These are phyloP conservation scores for Cyberlindnera petersonii DNA, from an alignment of 805 yeast species.

Conservation along the genomic window DNA sequence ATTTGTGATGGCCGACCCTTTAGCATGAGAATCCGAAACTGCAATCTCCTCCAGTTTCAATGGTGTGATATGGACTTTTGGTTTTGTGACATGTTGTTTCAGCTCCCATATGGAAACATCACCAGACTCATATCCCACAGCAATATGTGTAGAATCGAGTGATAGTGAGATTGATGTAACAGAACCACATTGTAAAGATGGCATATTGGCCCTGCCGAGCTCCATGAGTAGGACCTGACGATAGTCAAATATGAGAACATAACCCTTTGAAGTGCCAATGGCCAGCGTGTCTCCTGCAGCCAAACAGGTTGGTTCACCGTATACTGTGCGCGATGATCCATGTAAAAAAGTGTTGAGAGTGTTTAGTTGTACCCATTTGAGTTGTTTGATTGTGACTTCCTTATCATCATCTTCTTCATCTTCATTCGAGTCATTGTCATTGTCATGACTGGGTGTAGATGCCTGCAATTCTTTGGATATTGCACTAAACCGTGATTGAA, in stretches of 20 bases:
- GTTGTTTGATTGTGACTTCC: conserved; percentile 10
- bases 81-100: conserved; percentile 30
- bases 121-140: conserved; percentile 68
- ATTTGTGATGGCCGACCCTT: conserved; percentile 35
- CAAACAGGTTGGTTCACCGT: conserved; percentile 51
- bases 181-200: conserved; percentile 36
- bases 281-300: conserved; percentile 45
- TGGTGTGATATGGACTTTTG: conserved; percentile 24
- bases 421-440: too few species aligned
- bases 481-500: conserved; percentile 18
- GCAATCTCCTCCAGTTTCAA: conserved; percentile 11
- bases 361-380: conserved; percentile 40
- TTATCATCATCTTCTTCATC: conserved; percentile 3
- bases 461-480: conserved; percentile 4
- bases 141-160: conserved; percentile 63
- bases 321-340: conserved; percentile 30
- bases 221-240: conserved; percentile 52
- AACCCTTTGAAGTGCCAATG: conserved; percentile 70
- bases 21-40: conserved; percentile 31
- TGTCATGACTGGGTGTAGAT: neutral
- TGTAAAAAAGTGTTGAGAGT: conserved; percentile 34
- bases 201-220: conserved; percentile 32
- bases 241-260: conserved; percentile 61
- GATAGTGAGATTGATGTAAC: conserved; percentile 59
- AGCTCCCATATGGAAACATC: conserved; percentile 67